Evolutionary conservation across 208 protist species (phyloP).

Genomic region (Chromosphaera perkinsii): DNA sequence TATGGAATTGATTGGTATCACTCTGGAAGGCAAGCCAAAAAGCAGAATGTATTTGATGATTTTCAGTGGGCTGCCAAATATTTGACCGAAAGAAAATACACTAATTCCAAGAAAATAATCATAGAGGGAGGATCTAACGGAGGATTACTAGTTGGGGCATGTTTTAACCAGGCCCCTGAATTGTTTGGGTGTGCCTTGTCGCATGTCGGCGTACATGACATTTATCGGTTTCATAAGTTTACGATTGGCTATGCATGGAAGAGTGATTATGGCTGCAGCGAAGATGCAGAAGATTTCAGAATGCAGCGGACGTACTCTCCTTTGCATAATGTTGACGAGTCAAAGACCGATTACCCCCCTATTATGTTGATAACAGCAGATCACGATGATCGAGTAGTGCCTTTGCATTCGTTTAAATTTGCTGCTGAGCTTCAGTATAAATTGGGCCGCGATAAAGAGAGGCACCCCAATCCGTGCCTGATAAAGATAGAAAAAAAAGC

Average conservation of each 20-base stretch:
- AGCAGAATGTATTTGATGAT: slow-evolving; percentile 59
- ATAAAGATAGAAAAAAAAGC: slow-evolving; percentile 30
- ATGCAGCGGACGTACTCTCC: slow-evolving; percentile 40
- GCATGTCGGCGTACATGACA: slow-evolving; percentile 69
- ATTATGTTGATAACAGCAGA: slow-evolving; percentile 78
- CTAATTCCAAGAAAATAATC: slow-evolving; percentile 44
- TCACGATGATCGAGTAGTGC: slow-evolving; percentile 87
- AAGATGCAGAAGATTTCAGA: slow-evolving; percentile 28
- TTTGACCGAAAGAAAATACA: slow-evolving; percentile 35
- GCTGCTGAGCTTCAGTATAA: slow-evolving; percentile 77
- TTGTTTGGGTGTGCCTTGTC: slow-evolving; percentile 24
- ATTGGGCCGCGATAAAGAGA: slow-evolving; percentile 54
- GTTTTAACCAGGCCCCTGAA: slow-evolving; percentile 76
- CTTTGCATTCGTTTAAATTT: slow-evolving; percentile 84
- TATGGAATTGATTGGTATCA: slow-evolving; percentile 86
- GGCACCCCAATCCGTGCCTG: slow-evolving; percentile 72
- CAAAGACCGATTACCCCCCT: slow-evolving; percentile 40
- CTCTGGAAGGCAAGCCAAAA: slow-evolving; percentile 52
- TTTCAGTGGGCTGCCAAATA: slow-evolving; percentile 43
- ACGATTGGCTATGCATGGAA: slow-evolving; percentile 81
- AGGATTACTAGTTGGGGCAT: slow-evolving; percentile 82
- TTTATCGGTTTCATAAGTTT: slow-evolving; percentile 89
- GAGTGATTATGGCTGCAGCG: slow-evolving; percentile 79
- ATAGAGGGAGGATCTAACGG: slow-evolving; percentile 87
- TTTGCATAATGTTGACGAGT: slow-evolving; percentile 31